phyloP scores from a whole-genome alignment of 2,329 filamentous ascomycete species.

The Pseudocercospora fuligena region DNA sequence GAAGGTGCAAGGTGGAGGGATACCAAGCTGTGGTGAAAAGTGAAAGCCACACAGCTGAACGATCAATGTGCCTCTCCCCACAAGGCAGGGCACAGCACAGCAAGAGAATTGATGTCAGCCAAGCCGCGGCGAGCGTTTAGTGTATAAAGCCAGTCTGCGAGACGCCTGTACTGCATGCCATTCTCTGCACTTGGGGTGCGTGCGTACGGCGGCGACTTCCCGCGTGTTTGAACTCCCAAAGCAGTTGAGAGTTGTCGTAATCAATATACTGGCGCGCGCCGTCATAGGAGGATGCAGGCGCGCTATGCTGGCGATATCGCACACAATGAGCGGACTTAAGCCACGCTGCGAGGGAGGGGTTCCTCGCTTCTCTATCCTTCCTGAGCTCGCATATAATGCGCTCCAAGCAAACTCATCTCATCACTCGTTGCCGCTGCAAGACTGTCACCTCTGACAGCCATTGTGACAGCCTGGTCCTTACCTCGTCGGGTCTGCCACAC shows the following conservation, averaged over 20 bases:
- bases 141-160: neutral
- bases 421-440: neutral
- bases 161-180: neutral
- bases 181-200: neutral
- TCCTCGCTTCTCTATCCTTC: neutral
- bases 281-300: neutral
- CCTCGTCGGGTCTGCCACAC: neutral
- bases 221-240: neutral
- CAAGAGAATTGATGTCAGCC: neutral
- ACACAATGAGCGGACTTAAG: neutral
- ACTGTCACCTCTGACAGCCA: slow-evolving; percentile 2
- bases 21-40: neutral
- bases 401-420: neutral
- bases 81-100: neutral
- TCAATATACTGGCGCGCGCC: slow-evolving; percentile 8
- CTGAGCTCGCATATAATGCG: neutral
- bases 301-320: neutral
- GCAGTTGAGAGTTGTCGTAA: slow-evolving; percentile 5
- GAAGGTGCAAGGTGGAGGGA: neutral
- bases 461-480: neutral
- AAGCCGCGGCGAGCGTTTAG: slow-evolving; percentile 3
- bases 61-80: slow-evolving; percentile 1
- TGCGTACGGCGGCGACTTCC: neutral
- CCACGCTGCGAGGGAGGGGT: neutral
- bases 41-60: neutral